Evolutionary conservation across 176 grass and related monocot species (phyloP), one percentile per base, ranked within the genome.

Genomic region (Bothriochloa decipiens): DNA sequence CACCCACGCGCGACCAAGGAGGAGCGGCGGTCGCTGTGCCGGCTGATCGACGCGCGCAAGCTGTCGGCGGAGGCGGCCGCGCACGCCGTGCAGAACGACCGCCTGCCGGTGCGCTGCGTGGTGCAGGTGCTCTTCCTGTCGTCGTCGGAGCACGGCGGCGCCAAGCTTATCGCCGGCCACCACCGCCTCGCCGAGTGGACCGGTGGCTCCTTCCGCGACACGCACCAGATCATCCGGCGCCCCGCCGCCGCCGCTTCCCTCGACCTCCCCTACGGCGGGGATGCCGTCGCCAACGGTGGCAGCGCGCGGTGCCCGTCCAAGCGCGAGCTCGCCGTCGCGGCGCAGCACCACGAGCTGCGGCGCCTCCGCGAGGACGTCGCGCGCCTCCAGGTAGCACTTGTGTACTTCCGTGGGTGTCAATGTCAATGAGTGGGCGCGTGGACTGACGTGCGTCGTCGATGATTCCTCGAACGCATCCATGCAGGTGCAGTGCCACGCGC

Each of bases 61-160:
- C 95, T 97, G 12, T 77, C 95, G 1, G 72, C 95, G 22, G 95
- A 97, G 82, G 95, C 95, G 7, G 90, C 95, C n/a, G 81, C 85
- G 77, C 95, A 97, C 68, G 95, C 95, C 41, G 86, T 88, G 66
- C 95, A 97, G 86, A 97, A 97, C 82, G 95, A 97, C 47, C 92
- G 92, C 52, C 90, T 97, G 36, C 95, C 95, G 0, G 92, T 95
- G 67, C 90, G 95, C 22, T 97, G 90, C 47, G 82, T 93, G 5
- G 74, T 95, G 28, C 95, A 98, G 74, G 95, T 98, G 14, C 92
- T 98, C 72, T 95, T 95, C 87, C 47, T 50, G 26, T 94, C 50
- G 46, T 49, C 50, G 20, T 58, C 92, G 7, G 95, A 95, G 68
- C 92, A 93, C 82, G 69, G 76, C 75, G 82, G 74, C 45, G 8